Conservation (phyloP, 2,329 filamentous ascomycete genomes). For the Fusarium circinatum region DNA sequence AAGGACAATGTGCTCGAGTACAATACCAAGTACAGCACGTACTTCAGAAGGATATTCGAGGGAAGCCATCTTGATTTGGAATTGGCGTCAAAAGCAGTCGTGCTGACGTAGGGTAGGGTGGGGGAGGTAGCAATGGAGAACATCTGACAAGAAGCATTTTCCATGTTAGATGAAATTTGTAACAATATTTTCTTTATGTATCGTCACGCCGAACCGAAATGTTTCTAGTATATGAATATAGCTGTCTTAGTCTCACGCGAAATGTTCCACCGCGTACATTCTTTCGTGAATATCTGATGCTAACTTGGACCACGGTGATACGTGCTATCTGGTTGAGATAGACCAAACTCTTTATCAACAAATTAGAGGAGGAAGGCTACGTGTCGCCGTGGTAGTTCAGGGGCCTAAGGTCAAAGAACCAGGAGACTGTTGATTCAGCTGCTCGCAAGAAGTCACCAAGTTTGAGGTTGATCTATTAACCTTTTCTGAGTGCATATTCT, state of each 20-base stretch:
- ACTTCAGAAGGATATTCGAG: neutral
- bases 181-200: too few relatives aligned
- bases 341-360: neutral
- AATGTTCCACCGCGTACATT: too few relatives aligned
- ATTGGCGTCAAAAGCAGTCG: neutral
- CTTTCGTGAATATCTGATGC: too few relatives aligned
- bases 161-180: too few relatives aligned
- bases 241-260: neutral
- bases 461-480: neutral
- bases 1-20: neutral
- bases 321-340: neutral
- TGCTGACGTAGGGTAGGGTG: neutral
- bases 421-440: rapidly evolving
- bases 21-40: neutral
- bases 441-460: neutral
- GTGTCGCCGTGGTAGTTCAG: neutral
- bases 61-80: neutral
- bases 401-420: rapidly evolving
- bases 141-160: neutral
- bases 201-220: too few relatives aligned
- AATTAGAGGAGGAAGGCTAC: neutral
- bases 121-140: neutral
- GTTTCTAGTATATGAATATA: neutral
- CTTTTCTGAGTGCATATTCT: too few relatives aligned
- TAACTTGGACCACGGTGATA: too few relatives aligned